Evolutionary conservation across 1,139 yeast species (phyloP).

Genomic region (Pichia sp.): DNA sequence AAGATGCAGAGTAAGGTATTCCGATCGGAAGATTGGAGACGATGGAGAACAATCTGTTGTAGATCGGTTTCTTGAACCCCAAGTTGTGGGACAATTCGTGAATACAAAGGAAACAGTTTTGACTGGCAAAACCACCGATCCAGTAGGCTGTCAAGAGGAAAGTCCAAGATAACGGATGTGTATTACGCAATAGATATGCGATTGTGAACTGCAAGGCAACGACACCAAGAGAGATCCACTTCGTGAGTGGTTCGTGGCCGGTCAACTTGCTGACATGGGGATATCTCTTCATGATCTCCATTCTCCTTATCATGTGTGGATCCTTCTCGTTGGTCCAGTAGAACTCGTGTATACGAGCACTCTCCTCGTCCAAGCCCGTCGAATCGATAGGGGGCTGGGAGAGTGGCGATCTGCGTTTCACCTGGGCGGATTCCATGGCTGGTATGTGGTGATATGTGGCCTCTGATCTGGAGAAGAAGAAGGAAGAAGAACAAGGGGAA

Average conservation of each 20-base stretch:
- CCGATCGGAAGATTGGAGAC: constrained; percentile 85
- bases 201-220: constrained; percentile 60
- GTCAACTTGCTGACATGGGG: constrained; percentile 81
- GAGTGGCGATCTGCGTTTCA: background rate
- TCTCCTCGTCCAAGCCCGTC: background rate
- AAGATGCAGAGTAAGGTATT: constrained; percentile 86
- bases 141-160: constrained; percentile 67
- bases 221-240: constrained; percentile 66
- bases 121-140: constrained; percentile 84
- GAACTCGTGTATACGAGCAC: constrained; percentile 48
- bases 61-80: constrained; percentile 75
- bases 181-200: constrained; percentile 60
- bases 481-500: no score
- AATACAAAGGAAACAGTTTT: constrained; percentile 81
- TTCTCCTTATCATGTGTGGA: constrained; percentile 77
- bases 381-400: background rate
- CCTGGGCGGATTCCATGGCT: background rate
- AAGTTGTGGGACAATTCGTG: constrained; percentile 87
- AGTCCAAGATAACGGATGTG: constrained; percentile 51
- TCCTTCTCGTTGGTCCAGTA: constrained; percentile 84
- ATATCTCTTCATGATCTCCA: constrained; percentile 65
- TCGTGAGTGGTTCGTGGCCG: constrained; percentile 86
- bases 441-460: no score
- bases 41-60: constrained; percentile 76
- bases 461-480: no score